A percentile compares a stretch with the other conserved stretches of the same genome.
phyloP scores from a whole-genome alignment of 345 rosid genomes.

The Xanthoceras sorbifolium region DNA sequence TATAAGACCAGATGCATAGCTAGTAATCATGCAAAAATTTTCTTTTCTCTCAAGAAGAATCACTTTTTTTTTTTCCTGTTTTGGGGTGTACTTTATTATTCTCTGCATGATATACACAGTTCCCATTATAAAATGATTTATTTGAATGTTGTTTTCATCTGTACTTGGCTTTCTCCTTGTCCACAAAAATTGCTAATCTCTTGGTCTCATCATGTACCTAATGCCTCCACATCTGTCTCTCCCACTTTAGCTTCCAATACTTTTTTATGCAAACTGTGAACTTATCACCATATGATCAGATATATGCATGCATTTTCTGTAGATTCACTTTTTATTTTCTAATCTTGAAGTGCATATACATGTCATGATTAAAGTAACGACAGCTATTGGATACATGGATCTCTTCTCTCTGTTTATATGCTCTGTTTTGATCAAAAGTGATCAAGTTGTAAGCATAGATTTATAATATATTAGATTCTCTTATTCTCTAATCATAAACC shows the following conservation, averaged over 20 bases:
- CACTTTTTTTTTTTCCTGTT: constrained; percentile 3
- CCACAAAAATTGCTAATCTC: constrained; percentile 1
- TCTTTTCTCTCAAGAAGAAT: background rate
- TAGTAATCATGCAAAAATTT: background rate
- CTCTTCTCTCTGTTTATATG: background rate
- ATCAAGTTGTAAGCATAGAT: too few relatives aligned
- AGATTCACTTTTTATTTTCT: background rate
- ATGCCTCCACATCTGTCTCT: too few relatives aligned
- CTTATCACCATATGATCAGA: background rate
- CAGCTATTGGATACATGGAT: background rate
- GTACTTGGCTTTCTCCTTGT: constrained; percentile 3
- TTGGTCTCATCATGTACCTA: background rate
- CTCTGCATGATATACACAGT: background rate
- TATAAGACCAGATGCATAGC: background rate
- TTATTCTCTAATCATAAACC: constrained; percentile 19
- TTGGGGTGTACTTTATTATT: constrained; percentile 7
- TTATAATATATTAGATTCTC: background rate
- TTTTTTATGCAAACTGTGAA: background rate
- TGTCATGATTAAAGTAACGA: background rate
- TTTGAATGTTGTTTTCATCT: constrained; percentile 2
- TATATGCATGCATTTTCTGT: too few relatives aligned
- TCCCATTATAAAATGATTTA: background rate
- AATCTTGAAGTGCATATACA: background rate
- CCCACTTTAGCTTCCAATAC: background rate
- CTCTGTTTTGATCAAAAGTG: background rate